These are phyloP conservation scores for Suillus americanus DNA, from an alignment of 768 basidiomycete genomes.

Conservation along the genomic window DNA sequence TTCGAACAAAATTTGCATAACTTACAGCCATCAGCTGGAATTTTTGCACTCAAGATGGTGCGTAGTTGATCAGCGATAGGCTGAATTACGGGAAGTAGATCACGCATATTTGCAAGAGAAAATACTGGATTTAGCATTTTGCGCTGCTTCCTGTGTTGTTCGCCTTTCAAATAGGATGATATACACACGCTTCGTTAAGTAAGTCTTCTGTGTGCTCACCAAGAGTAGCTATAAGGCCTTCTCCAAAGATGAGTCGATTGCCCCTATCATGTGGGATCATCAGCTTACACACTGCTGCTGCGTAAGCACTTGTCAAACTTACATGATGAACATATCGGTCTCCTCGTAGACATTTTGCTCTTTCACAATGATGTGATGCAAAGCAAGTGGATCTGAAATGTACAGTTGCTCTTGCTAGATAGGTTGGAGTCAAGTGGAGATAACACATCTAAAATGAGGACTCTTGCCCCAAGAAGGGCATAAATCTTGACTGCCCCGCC, in stretches of 20 bases:
- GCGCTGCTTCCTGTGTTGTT: constrained; percentile 31
- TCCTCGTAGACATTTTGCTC: constrained; percentile 38
- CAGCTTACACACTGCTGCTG: neutral
- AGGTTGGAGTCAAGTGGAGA: constrained; percentile 4
- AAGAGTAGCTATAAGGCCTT: constrained; percentile 37
- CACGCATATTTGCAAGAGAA: constrained; percentile 30
- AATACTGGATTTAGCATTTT: constrained; percentile 36
- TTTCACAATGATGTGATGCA: constrained; percentile 38
- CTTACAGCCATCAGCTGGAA: constrained; percentile 26
- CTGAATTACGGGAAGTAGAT: constrained; percentile 30
- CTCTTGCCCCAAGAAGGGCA: constrained; percentile 34
- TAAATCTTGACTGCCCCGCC: constrained; percentile 36
- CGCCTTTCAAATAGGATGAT: constrained; percentile 16
- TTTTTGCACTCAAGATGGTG: constrained; percentile 16
- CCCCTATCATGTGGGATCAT: constrained; percentile 13
- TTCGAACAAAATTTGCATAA: neutral
- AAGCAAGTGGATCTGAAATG: constrained; percentile 37
- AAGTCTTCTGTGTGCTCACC: constrained; percentile 20
- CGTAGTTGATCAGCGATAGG: constrained; percentile 32
- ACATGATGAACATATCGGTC: constrained; percentile 35
- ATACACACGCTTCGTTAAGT: constrained; percentile 6
- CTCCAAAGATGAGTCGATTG: constrained; percentile 36
- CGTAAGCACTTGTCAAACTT: constrained; percentile 2
- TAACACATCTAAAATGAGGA: neutral
- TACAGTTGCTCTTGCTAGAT: constrained; percentile 31